A percentile compares a stretch with the other conserved stretches of the same genome.
Evolutionary conservation across 2,329 filamentous ascomycete genomes (phyloP).

Genomic region (Xylariaceae sp.): DNA sequence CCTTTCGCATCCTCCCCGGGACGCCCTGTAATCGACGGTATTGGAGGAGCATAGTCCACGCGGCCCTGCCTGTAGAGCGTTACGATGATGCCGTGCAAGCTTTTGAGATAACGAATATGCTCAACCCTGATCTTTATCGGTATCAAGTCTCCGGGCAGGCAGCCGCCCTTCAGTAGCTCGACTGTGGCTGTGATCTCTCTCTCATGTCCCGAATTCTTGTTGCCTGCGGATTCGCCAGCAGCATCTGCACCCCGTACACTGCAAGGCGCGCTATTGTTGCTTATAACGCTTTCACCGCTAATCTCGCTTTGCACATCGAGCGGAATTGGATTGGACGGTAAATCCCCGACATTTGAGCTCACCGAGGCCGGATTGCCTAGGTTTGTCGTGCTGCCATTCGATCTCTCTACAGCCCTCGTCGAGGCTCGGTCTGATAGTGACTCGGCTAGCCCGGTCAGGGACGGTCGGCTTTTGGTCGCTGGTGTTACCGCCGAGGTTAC

Average conservation of each 20-base stretch:
- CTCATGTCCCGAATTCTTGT: conserved; percentile 52
- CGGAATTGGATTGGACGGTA: conserved; percentile 38
- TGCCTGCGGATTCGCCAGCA: conserved; percentile 49
- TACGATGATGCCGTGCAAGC: conserved; percentile 85
- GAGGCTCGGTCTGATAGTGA: conserved; percentile 38
- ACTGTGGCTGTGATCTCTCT: conserved; percentile 84
- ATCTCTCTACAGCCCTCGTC: conserved; percentile 35
- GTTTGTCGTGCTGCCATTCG: conserved; percentile 40
- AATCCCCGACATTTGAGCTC: conserved; percentile 34
- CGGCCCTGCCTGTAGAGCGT: conserved; percentile 88
- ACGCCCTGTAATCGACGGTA: conserved; percentile 48
- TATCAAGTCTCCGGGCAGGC: conserved; percentile 77
- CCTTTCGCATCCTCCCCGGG: conserved; percentile 63
- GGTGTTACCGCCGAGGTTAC: conserved; percentile 43
- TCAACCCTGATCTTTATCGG: conserved; percentile 76
- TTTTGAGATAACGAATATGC: conserved; percentile 86
- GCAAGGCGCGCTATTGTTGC: conserved; percentile 60
- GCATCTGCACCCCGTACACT: conserved; percentile 43
- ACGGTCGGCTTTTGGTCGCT: conserved; percentile 23
- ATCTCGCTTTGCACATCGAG: conserved; percentile 55
- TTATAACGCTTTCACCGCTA: conserved; percentile 66
- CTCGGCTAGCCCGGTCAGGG: conserved; percentile 42
- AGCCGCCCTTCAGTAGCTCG: conserved; percentile 77
- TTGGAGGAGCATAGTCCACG: conserved; percentile 69
- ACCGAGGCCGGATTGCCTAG: conserved; percentile 37